Evolutionary conservation across 148 eudicot species (phyloP), one percentile per base, ranked within the genome.

Genomic region (Rhododendron ovatum): DNA sequence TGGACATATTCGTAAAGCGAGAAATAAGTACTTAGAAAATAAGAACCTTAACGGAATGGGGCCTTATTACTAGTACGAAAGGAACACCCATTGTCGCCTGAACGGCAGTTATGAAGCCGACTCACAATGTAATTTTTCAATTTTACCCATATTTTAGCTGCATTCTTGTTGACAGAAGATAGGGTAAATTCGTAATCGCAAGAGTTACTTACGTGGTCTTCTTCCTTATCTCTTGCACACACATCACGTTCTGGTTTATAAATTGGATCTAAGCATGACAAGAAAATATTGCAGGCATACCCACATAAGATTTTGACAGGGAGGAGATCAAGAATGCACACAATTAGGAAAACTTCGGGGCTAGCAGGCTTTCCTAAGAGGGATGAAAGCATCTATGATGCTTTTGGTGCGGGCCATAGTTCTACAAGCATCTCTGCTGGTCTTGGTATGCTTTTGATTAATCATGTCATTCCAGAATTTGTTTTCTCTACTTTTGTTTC

Each of bases 371-470:
- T 95, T 87, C 98, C 98, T 0, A 95, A 95, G 47, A 91, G 96
- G 88, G 98, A 93, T 57, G 96, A 95, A 88, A 95, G 96, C 83
- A 79, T 80, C 4, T 88, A 93, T 85, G 98, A 95, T 91, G 95
- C 98, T 82, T 95, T 95, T 76, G 98, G 98, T 37, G 94, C 91
- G 3, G 98, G 98, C 14, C 98, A 95, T 80, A 93, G 98, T 86
- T 95, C 98, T 83, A 95, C 96, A 79, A 95, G 98, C 91, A 95
- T 95, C 45, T 95, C 98, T 86, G 98, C 96, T 63, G 96, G 94
- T 76, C 96, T 95, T 69, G 98, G 98, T 94, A 90, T 30, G 30
- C 55, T 20, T 59, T 4, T 35, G 50, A 57, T 57, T 7, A 55
- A 55, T 55, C 7, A 30, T 75, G 20, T 83, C 81, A 71, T 2